Evolutionary conservation across 192 early-diverging fungal species (phyloP).

Genomic region (Dispira parvispora): DNA sequence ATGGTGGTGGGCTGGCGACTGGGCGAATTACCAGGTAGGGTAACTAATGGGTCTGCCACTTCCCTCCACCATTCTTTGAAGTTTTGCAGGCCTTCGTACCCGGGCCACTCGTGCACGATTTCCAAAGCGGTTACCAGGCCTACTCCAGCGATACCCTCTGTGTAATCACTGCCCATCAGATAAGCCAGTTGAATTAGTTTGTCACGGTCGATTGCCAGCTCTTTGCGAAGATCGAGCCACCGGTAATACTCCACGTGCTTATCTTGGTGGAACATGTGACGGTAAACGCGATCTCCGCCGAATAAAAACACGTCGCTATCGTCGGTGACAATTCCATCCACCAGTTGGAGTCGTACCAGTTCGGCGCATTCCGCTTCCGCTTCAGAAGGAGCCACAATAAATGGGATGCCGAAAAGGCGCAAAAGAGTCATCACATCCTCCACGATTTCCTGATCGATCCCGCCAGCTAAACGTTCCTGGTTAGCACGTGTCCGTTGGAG

Average conservation of each 20-base stretch:
- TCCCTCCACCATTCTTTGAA: constrained; percentile 24
- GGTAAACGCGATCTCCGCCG: constrained; percentile 63
- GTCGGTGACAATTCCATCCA: constrained; percentile 93
- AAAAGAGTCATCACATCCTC: constrained; percentile 50
- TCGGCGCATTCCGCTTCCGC: constrained; percentile 95
- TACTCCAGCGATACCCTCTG: constrained; percentile 69
- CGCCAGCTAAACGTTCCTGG: constrained; percentile 7
- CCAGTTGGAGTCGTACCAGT: constrained; percentile 35
- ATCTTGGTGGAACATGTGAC: constrained; percentile 85
- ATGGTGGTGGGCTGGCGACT: constrained; percentile 13
- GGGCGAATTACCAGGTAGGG: constrained; percentile 21
- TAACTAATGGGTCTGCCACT: constrained; percentile 23
- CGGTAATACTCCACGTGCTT: constrained; percentile 79
- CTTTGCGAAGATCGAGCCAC: constrained; percentile 36
- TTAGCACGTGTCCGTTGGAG: neutral
- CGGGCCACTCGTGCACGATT: constrained; percentile 58
- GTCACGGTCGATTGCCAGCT: constrained; percentile 48
- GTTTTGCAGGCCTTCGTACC: constrained; percentile 13
- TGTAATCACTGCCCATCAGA: constrained; percentile 95
- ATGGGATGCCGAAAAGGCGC: constrained; percentile 86
- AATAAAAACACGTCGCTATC: constrained; percentile 96
- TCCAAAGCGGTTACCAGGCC: constrained; percentile 84
- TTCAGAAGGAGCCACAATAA: constrained; percentile 84
- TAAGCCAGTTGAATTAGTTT: constrained; percentile 72
- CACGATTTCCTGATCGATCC: constrained; percentile 23